phyloP scores from a whole-genome alignment of 2,329 filamentous ascomycete genomes.

The Aspergillus quadrilineatus region DNA sequence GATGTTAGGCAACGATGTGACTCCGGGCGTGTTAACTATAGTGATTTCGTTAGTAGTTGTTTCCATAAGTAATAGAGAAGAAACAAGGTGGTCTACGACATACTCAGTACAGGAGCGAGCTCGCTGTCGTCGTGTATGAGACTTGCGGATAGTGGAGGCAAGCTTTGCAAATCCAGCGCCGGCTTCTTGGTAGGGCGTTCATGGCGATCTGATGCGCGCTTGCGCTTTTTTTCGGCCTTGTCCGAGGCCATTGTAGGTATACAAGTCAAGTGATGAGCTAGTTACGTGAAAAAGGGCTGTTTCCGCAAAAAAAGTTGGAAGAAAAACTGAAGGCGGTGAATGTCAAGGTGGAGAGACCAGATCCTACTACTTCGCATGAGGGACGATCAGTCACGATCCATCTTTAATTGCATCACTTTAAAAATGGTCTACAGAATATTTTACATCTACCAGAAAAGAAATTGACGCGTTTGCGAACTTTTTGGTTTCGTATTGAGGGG shows the following conservation, averaged over 20 bases:
- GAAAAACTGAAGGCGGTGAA: conserved; percentile 29
- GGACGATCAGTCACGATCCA: no score
- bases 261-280: not conserved
- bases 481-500: conserved; percentile 29
- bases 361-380: not conserved
- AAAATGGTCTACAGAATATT: not conserved
- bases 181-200: conserved; percentile 51
- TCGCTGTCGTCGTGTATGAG: conserved; percentile 49
- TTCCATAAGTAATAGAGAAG: not conserved
- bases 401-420: not conserved
- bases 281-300: not conserved
- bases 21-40: conserved; percentile 37
- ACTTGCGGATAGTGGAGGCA: conserved; percentile 45
- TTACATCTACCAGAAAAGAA: not conserved
- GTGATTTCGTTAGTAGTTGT: not conserved
- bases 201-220: conserved; percentile 46
- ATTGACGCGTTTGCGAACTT: conserved; percentile 18
- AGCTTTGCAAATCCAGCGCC: conserved; percentile 38
- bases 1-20: conserved; percentile 32
- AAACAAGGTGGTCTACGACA: conserved; percentile 9
- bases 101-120: conserved; percentile 53
- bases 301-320: conserved; percentile 16
- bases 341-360: conserved; percentile 22
- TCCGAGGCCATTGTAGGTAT: conserved; percentile 31
- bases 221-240: conserved; percentile 52